Evolutionary conservation across 129 eudicot genomes (phyloP).

Genomic region (Silybum marianum): DNA sequence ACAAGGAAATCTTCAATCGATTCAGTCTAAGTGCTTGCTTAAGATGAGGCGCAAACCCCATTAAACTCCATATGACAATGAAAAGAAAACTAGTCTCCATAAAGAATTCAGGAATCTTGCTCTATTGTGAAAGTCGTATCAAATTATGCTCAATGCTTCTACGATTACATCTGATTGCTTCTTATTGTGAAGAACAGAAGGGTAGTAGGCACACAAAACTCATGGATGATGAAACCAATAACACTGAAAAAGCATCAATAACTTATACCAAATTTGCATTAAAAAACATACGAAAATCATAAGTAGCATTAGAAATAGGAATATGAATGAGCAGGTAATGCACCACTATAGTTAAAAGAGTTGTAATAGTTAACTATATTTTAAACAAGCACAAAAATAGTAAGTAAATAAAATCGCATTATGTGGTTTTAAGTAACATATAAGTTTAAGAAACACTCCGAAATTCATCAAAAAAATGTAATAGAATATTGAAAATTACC

Average conservation of each 20-base stretch:
- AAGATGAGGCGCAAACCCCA: background rate
- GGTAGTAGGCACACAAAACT: background rate
- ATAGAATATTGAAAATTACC: background rate
- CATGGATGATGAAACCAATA: background rate
- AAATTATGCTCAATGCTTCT: background rate
- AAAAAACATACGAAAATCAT: background rate
- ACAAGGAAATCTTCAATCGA: background rate
- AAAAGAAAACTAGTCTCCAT: background rate
- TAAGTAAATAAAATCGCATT: background rate
- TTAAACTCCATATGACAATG: background rate
- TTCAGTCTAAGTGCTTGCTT: background rate
- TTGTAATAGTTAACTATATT: background rate
- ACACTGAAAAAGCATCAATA: background rate
- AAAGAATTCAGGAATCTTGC: background rate
- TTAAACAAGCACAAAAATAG: background rate
- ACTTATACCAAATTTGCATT: background rate
- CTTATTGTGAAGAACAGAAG: background rate
- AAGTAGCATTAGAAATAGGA: background rate
- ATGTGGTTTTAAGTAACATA: background rate
- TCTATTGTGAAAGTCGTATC: background rate
- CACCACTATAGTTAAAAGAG: background rate
- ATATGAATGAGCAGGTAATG: too few relatives aligned
- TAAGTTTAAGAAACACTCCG: background rate
- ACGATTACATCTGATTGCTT: background rate
- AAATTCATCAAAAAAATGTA: background rate